Conservation (phyloP, 106 monocot species). For the Dendrobium huoshanense region DNA sequence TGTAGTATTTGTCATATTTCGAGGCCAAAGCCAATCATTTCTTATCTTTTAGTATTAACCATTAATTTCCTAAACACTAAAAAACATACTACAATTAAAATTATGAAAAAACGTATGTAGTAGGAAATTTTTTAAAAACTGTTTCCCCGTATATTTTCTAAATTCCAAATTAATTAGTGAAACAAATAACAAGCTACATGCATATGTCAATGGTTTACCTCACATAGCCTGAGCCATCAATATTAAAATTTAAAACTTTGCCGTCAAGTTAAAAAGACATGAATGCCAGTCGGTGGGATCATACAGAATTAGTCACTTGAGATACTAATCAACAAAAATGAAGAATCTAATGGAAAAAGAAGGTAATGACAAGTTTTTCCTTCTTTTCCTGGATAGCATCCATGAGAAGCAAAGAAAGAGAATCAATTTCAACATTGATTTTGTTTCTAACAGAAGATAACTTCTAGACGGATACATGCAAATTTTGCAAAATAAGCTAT, state of each 20-base stretch:
- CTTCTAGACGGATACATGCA: not conserved
- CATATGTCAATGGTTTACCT: not conserved
- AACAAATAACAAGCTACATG: not conserved
- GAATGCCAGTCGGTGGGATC: not conserved
- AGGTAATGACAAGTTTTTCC: not conserved
- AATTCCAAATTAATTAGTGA: not conserved
- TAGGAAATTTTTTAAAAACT: not conserved
- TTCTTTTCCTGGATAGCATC: not conserved
- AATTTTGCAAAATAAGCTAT: not conserved
- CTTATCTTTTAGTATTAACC: not conserved
- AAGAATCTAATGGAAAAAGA: not conserved
- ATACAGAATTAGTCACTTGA: not conserved
- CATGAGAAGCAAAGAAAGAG: not conserved
- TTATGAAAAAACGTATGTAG: not conserved
- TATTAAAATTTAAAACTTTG: not conserved
- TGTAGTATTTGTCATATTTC: not conserved
- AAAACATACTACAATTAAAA: not conserved
- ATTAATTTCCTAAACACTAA: not conserved
- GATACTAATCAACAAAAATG: not conserved
- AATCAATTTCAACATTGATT: not conserved
- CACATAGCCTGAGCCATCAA: not conserved
- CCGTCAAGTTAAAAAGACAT: not conserved
- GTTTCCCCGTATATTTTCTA: not conserved
- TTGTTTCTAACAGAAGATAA: conserved; percentile 1
- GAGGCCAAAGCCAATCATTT: not conserved